These are phyloP conservation scores for Sarocladiaceae sp. DNA, from an alignment of 2,329 filamentous ascomycete species.

Conservation along the genomic window DNA sequence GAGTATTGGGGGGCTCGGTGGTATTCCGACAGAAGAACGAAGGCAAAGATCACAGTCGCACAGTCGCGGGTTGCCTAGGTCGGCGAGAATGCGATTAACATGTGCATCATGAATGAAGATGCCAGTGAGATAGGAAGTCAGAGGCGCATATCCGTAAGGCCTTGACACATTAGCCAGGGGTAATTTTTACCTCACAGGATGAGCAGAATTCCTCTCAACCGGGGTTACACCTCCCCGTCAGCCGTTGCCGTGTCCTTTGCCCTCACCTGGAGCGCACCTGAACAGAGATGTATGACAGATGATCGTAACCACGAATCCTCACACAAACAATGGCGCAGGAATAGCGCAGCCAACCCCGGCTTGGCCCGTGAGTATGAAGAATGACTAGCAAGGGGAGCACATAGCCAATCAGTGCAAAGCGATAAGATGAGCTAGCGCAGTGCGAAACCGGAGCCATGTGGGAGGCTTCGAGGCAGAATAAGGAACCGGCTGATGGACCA, in stretches of 20 bases:
- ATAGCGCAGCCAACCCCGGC: no score
- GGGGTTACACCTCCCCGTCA: no score
- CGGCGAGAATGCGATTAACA: no score
- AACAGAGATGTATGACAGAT: neutral
- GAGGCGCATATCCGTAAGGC: no score
- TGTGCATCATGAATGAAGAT: no score
- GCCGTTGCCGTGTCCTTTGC: no score
- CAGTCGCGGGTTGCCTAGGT: no score
- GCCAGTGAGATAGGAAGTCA: constrained; percentile 5
- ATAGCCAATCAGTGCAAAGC: constrained; percentile 1
- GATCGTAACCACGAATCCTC: no score
- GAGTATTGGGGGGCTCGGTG: no score
- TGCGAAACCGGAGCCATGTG: constrained; percentile 4
- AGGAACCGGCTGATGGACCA: neutral
- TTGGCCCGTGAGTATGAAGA: constrained; percentile 6
- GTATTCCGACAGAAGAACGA: no score
- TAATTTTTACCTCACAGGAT: constrained; percentile 7
- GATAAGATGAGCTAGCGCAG: constrained; percentile 7
- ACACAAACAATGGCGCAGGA: no score
- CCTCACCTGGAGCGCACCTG: neutral
- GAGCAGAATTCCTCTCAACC: neutral
- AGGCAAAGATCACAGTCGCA: no score
- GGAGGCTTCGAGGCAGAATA: neutral
- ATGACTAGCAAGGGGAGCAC: neutral
- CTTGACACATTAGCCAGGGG: constrained; percentile 8